Conservation (phyloP, 2,329 filamentous ascomycete genomes). For the Piedraia hortae region DNA sequence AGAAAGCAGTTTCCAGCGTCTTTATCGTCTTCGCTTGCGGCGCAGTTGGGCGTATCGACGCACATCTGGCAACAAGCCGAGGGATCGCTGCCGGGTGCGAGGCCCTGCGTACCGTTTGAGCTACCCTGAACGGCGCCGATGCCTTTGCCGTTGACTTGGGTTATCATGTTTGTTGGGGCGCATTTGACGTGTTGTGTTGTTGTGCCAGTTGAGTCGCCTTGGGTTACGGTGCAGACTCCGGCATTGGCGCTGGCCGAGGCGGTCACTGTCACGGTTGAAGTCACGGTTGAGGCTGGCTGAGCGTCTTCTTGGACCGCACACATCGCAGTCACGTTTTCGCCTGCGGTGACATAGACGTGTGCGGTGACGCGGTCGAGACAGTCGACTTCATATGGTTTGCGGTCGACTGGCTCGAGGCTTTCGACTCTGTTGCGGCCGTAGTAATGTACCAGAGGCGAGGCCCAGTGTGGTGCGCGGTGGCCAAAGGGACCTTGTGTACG, state of each 20-base stretch:
- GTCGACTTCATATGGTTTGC: slow-evolving; percentile 5
- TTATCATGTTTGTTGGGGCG: slow-evolving; percentile 8
- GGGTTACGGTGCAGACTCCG: slow-evolving; percentile 6
- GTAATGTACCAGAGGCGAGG: slow-evolving; percentile 1
- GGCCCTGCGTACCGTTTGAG: slow-evolving; percentile 5
- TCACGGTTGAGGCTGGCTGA: slow-evolving; percentile 4
- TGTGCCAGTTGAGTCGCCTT: slow-evolving; percentile 4
- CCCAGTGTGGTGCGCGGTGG: slow-evolving; percentile 1
- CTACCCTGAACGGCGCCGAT: slow-evolving; percentile 5
- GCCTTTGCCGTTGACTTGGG: slow-evolving; percentile 5
- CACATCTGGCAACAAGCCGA: slow-evolving; percentile 8
- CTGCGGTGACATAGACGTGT: slow-evolving; percentile 5
- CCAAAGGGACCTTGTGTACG: slow-evolving; percentile 5
- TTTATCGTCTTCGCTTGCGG: slow-evolving; percentile 7
- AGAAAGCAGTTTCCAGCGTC: slow-evolving; percentile 8
- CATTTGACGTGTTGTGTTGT: slow-evolving; percentile 8
- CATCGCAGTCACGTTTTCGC: slow-evolving; percentile 4
- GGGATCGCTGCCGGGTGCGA: slow-evolving; percentile 6
- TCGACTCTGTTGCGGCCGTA: slow-evolving; percentile 3
- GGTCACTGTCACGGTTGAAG: slow-evolving; percentile 3
- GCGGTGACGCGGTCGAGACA: slow-evolving; percentile 7
- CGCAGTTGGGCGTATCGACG: slow-evolving; percentile 6
- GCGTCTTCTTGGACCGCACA: slow-evolving; percentile 1
- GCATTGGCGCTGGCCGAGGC: slow-evolving; percentile 1
- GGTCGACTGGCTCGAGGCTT: slow-evolving; percentile 2